Evolutionary conservation across 352 stramenopile genomes (phyloP).

Genomic region (Pseudoperonospora humuli): DNA sequence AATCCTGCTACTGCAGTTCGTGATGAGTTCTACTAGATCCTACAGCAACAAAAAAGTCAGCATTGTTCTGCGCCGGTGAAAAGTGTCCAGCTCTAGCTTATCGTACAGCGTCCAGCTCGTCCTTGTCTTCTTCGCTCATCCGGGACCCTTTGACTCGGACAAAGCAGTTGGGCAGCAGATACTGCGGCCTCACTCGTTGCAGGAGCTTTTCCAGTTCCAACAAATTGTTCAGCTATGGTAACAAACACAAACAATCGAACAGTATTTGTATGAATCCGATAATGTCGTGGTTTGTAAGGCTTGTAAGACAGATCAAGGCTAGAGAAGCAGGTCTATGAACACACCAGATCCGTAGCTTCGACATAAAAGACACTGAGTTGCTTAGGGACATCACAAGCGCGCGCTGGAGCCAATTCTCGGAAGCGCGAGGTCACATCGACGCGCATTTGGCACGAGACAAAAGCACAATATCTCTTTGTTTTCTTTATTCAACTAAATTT

Average conservation of each 20-base stretch:
- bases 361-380: constrained; percentile 9
- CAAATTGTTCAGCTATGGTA: constrained; percentile 36
- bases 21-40: constrained; percentile 70
- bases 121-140: constrained; percentile 71
- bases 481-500: too few species aligned
- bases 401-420: constrained; percentile 25
- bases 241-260: constrained; percentile 1
- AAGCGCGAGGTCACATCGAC: constrained; percentile 33
- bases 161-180: constrained; percentile 51
- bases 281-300: not conserved
- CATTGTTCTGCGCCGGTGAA: not conserved
- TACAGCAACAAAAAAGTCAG: constrained; percentile 9
- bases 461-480: too few species aligned
- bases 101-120: constrained; percentile 60
- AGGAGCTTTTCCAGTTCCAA: constrained; percentile 51
- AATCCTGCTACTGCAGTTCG: constrained; percentile 53
- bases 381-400: not conserved
- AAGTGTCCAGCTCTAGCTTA: not conserved
- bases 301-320: not conserved
- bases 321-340: not conserved
- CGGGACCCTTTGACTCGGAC: constrained; percentile 46
- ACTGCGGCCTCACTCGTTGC: constrained; percentile 36
- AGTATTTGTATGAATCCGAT: not conserved
- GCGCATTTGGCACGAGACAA: too few species aligned
- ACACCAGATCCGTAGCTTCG: constrained; percentile 29